These are phyloP conservation scores for Acanthamoeba royreba DNA, from an alignment of 208 protist genomes.

Conservation along the genomic window DNA sequence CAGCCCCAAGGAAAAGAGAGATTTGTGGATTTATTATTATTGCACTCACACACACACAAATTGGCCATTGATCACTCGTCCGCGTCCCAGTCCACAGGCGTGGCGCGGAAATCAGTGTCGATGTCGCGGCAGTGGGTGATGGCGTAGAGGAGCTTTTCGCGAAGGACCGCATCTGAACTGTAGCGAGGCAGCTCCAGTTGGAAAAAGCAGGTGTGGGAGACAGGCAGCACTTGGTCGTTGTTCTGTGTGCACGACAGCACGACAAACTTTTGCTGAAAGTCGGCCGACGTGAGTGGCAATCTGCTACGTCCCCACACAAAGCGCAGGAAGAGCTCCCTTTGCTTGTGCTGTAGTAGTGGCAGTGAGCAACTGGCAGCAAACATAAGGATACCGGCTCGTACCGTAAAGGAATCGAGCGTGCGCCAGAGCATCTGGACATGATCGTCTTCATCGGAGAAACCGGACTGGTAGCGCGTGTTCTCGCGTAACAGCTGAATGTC, in stretches of 20 bases:
- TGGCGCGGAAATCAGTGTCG: constrained; percentile 49
- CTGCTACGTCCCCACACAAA: constrained; percentile 36
- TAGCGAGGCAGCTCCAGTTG: constrained; percentile 69
- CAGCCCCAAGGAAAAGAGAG: too few species aligned
- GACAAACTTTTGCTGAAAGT: constrained; percentile 50
- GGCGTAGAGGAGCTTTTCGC: constrained; percentile 57
- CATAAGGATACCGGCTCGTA: not conserved
- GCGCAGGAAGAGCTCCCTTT: constrained; percentile 47
- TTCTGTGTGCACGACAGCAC: not conserved
- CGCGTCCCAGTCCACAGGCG: constrained; percentile 34
- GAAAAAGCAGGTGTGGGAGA: constrained; percentile 78
- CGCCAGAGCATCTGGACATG: not conserved
- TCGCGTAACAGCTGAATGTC: constrained; percentile 51
- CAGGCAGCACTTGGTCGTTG: not conserved
- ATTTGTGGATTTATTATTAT: too few species aligned
- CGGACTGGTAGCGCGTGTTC: constrained; percentile 54
- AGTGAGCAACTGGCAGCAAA: not conserved
- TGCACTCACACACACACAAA: too few species aligned
- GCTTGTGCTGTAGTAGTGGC: not conserved
- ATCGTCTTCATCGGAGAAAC: constrained; percentile 19
- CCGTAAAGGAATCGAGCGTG: not conserved
- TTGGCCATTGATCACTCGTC: constrained; percentile 34
- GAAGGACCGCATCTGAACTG: constrained; percentile 34
- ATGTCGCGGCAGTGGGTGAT: constrained; percentile 59
- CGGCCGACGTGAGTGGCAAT: not conserved